Evolutionary conservation across 2,329 filamentous ascomycete species (phyloP).

Genomic region (Leptographium flavum): DNA sequence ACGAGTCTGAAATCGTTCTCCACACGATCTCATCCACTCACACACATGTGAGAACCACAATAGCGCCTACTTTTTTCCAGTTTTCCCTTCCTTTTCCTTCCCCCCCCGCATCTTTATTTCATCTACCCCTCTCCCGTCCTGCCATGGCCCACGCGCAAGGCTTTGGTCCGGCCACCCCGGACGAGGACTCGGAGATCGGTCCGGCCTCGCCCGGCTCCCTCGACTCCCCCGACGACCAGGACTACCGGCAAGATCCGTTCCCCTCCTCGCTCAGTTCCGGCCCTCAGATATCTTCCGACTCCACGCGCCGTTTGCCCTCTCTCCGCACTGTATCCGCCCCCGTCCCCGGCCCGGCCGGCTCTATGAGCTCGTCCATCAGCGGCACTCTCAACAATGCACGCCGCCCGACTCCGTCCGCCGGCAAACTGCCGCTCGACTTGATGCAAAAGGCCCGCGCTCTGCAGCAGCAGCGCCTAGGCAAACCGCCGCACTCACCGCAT

Average conservation of each 20-base stretch:
- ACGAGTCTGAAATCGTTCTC: too few relatives aligned
- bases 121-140: neutral
- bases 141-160: slow-evolving; percentile 17
- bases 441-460: slow-evolving; percentile 24
- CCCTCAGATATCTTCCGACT: neutral
- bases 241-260: neutral
- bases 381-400: slow-evolving; percentile 58
- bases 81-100: neutral
- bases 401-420: slow-evolving; percentile 30
- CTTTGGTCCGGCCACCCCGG: slow-evolving; percentile 30
- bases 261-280: neutral
- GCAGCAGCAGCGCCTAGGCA: slow-evolving; percentile 20
- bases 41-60: slow-evolving; percentile 1
- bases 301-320: slow-evolving; percentile 29
- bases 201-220: slow-evolving; percentile 24
- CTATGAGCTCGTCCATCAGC: slow-evolving; percentile 61
- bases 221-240: slow-evolving; percentile 16
- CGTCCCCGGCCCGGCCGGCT: slow-evolving; percentile 26
- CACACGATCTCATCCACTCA: neutral
- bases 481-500: slow-evolving; percentile 14
- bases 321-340: slow-evolving; percentile 47
- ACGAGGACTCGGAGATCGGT: slow-evolving; percentile 26
- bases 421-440: slow-evolving; percentile 24
- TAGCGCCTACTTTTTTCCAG: neutral
- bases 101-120: neutral